phyloP scores from a whole-genome alignment of 2,329 filamentous ascomycete genomes.

The Botrytis sinoallii region DNA sequence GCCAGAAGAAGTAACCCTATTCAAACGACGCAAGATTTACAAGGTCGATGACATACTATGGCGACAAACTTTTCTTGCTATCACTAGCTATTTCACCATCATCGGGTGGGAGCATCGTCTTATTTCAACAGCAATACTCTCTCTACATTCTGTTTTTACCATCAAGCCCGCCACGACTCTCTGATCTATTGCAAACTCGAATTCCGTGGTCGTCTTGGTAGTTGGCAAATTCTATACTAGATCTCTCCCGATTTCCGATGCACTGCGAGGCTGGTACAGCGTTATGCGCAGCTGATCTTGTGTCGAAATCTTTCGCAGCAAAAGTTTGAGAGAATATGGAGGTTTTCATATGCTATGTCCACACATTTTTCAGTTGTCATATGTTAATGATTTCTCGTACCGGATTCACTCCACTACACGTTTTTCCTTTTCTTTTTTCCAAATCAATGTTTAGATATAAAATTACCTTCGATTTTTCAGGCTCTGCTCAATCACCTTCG shows the following conservation, averaged over 20 bases:
- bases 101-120: background rate
- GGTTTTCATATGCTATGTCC: background rate
- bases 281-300: rapidly evolving
- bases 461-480: background rate
- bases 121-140: background rate
- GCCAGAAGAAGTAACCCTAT: background rate
- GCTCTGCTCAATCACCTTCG: background rate
- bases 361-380: background rate
- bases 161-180: background rate
- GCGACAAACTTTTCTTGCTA: rapidly evolving
- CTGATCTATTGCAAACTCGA: background rate
- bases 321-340: rapidly evolving
- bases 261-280: background rate
- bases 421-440: background rate
- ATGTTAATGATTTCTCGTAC: too few relatives aligned
- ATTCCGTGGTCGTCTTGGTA: background rate
- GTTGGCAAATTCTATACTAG: background rate
- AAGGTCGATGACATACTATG: background rate
- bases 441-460: background rate
- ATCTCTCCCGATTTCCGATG: rapidly evolving
- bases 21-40: background rate
- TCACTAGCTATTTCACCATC: background rate
- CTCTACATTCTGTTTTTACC: background rate
- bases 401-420: too few relatives aligned
- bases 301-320: background rate